A percentile compares a stretch with the other conserved stretches of the same genome.
Evolutionary conservation across 148 eudicot species (phyloP).

Genomic region (Arbutus unedo): DNA sequence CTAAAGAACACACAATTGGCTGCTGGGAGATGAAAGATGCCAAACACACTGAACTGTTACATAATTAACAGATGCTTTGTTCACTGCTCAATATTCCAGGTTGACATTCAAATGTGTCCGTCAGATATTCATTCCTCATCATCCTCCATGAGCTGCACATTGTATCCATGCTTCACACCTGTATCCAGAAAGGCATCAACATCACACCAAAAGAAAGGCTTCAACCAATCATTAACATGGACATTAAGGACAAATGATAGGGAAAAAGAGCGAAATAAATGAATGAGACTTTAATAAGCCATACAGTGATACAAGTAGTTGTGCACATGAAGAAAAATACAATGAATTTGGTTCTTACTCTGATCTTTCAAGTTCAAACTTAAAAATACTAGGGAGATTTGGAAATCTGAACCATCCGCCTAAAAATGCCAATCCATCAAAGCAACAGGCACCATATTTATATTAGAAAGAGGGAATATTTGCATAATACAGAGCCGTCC

Average conservation of each 20-base stretch:
- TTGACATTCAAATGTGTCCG: neutral
- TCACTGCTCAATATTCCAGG: neutral
- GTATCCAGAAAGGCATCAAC: constrained; percentile 10
- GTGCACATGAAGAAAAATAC: constrained; percentile 1
- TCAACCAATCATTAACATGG: constrained; percentile 9
- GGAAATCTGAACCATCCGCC: neutral
- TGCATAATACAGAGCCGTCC: neutral
- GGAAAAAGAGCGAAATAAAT: neutral
- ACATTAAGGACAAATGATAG: neutral
- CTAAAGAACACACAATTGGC: neutral
- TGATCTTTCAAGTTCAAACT: neutral
- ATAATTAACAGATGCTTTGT: neutral
- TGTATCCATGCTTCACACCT: constrained; percentile 42
- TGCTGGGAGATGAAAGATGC: neutral
- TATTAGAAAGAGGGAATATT: neutral
- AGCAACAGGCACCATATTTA: neutral
- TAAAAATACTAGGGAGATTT: neutral
- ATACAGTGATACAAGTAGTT: neutral
- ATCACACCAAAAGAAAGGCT: neutral
- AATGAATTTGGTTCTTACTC: neutral
- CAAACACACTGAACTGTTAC: neutral
- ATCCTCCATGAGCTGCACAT: constrained; percentile 40
- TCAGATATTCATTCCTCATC: constrained; percentile 27
- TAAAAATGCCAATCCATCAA: neutral
- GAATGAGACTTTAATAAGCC: neutral